Evolutionary conservation across 257 asterid genomes (phyloP).

Genomic region (Solanum chmielewskii): DNA sequence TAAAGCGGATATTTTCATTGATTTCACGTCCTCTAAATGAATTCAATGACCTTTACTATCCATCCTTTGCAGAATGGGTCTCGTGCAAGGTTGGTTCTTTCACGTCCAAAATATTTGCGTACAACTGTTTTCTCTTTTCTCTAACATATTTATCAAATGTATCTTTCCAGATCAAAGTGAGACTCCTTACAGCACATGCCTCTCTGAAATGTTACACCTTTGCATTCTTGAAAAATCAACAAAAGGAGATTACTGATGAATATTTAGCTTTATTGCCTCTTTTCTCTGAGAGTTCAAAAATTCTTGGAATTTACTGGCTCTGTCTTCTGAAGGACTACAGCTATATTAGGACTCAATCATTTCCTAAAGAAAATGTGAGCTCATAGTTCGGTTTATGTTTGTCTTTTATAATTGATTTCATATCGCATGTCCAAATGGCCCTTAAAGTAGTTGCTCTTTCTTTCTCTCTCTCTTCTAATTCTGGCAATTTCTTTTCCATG

Average conservation of each 20-base stretch:
- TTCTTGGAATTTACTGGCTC: constrained; percentile 79
- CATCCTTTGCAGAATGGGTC: constrained; percentile 99
- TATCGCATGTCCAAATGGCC: neutral
- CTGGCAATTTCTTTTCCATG: constrained; percentile 5
- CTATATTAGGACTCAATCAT: constrained; percentile 48
- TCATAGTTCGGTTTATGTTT: constrained; percentile 6
- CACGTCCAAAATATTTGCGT: neutral
- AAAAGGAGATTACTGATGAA: constrained; percentile 62
- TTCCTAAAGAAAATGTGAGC: constrained; percentile 63
- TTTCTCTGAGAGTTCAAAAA: constrained; percentile 71
- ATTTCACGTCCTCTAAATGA: constrained; percentile 92
- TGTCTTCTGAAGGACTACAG: constrained; percentile 79
- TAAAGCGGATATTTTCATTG: constrained; percentile 87
- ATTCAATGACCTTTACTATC: constrained; percentile 81
- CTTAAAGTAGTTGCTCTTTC: neutral
- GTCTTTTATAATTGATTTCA: neutral
- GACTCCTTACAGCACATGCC: constrained; percentile 95
- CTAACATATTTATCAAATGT: constrained; percentile 10
- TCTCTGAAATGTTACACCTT: constrained; percentile 86
- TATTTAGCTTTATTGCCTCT: constrained; percentile 68
- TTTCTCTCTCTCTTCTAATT: neutral
- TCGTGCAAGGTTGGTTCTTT: constrained; percentile 79
- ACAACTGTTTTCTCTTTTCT: neutral
- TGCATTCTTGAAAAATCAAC: constrained; percentile 60
- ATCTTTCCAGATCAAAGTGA: constrained; percentile 69